Percentiles rank a stretch among this genome's conserved stretches.
Conservation (phyloP, 176 grass and related monocot species). For the Triticum monococcum region DNA sequence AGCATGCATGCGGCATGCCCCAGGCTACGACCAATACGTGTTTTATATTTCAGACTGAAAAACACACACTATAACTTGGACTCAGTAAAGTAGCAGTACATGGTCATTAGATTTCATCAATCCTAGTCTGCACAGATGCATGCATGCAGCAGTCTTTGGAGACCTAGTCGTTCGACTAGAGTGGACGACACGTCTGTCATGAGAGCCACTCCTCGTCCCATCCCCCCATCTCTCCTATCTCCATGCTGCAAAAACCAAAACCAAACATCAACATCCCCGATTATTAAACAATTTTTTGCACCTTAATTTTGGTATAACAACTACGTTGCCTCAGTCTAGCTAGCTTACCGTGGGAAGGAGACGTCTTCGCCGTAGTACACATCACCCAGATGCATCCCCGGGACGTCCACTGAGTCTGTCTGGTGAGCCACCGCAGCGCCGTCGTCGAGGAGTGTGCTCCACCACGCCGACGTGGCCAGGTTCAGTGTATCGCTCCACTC, state of each 20-base stretch:
- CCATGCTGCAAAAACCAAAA: conserved; percentile 38
- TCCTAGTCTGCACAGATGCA: neutral
- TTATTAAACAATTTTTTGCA: neutral
- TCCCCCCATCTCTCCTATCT: conserved; percentile 75
- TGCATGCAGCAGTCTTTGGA: neutral
- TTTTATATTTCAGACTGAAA: no score
- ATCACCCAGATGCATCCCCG: conserved; percentile 38
- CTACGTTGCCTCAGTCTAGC: neutral
- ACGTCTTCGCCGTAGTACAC: conserved; percentile 34
- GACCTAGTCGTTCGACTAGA: neutral
- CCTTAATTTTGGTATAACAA: neutral
- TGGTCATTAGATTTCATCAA: neutral
- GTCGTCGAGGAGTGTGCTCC: conserved; percentile 75
- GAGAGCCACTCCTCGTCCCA: conserved; percentile 72
- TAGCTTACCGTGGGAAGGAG: conserved; percentile 63
- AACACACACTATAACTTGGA: no score
- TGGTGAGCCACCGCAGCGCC: neutral
- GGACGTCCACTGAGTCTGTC: conserved; percentile 8
- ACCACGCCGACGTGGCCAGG: conserved; percentile 79
- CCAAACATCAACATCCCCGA: neutral
- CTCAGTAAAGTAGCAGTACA: no score
- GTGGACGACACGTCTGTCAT: conserved; percentile 24
- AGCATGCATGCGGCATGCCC: neutral
- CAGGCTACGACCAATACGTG: neutral
- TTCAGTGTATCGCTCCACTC: conserved; percentile 91